These are phyloP conservation scores for Allomyces macrogynus DNA, from an alignment of 192 early-diverging fungal genomes.

Conservation along the genomic window DNA sequence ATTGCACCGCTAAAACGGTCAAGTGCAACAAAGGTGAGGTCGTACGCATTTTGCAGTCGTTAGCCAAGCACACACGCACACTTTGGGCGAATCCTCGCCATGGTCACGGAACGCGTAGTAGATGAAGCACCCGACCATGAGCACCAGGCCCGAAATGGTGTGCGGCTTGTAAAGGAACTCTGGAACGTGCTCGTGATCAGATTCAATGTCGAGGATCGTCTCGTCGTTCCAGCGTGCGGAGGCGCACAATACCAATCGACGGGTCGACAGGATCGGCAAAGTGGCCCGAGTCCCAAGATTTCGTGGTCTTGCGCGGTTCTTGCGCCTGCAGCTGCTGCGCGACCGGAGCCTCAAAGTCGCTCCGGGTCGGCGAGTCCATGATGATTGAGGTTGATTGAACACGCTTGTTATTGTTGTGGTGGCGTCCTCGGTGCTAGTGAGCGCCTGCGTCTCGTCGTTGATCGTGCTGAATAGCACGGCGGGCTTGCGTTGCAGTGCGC, in stretches of 20 bases:
- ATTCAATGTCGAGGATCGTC: neutral
- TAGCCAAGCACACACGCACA: neutral
- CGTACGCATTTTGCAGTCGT: conserved; percentile 25
- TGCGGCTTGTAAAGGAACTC: conserved; percentile 17
- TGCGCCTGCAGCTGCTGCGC: too few relatives aligned
- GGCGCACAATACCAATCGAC: neutral
- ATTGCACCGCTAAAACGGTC: conserved; percentile 15
- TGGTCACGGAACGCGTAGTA: conserved; percentile 32
- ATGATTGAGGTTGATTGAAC: too few relatives aligned
- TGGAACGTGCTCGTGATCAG: neutral
- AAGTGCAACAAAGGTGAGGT: neutral
- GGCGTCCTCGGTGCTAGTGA: too few relatives aligned
- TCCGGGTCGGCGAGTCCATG: too few relatives aligned
- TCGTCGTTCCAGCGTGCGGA: too few relatives aligned
- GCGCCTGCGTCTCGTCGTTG: too few relatives aligned
- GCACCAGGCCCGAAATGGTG: conserved; percentile 27
- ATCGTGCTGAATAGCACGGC: too few relatives aligned
- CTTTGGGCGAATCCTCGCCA: conserved; percentile 17
- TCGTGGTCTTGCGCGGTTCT: too few relatives aligned
- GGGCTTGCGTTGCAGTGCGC: too few relatives aligned
- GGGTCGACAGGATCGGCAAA: neutral
- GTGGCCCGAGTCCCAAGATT: too few relatives aligned
- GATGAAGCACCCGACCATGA: conserved; percentile 22
- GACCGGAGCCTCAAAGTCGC: too few relatives aligned
- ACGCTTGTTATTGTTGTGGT: too few relatives aligned